A percentile compares a stretch with the other conserved stretches of the same genome.
phyloP scores from a whole-genome alignment of 139 green algal genomes.

The Chlorella sp. region DNA sequence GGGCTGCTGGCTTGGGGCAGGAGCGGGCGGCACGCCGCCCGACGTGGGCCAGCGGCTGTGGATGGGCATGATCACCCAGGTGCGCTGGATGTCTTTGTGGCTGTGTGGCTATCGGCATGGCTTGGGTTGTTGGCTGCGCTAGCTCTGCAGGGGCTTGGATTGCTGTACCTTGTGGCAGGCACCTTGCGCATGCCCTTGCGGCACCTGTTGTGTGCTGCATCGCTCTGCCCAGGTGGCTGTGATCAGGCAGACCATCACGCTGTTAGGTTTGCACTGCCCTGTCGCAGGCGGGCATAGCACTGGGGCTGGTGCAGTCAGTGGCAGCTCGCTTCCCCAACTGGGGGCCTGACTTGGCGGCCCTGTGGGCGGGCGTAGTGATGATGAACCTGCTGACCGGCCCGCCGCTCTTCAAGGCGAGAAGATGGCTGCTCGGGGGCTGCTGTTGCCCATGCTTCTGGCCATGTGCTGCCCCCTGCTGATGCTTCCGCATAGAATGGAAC shows the following conservation, averaged over 20 bases:
- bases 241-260: too few relatives aligned
- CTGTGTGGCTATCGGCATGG: too few relatives aligned
- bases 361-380: conserved; percentile 82
- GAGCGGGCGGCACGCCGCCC: conserved; percentile 38
- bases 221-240: too few relatives aligned
- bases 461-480: neutral
- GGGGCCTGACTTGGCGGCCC: conserved; percentile 72
- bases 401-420: conserved; percentile 66
- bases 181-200: too few relatives aligned
- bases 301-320: conserved; percentile 82
- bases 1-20: conserved; percentile 72
- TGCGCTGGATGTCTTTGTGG: neutral
- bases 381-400: conserved; percentile 86
- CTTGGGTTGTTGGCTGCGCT: neutral
- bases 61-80: conserved; percentile 87
- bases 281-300: conserved; percentile 81
- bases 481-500: too few relatives aligned
- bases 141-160: too few relatives aligned
- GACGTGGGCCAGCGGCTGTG: conserved; percentile 71
- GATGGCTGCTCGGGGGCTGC: neutral
- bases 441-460: neutral
- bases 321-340: conserved; percentile 70
- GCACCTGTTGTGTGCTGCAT: too few relatives aligned
- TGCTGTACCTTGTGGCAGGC: too few relatives aligned
- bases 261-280: too few relatives aligned